Evolutionary conservation across 2,329 filamentous ascomycete genomes (phyloP).

Genomic region (Fusarium mexicanum): DNA sequence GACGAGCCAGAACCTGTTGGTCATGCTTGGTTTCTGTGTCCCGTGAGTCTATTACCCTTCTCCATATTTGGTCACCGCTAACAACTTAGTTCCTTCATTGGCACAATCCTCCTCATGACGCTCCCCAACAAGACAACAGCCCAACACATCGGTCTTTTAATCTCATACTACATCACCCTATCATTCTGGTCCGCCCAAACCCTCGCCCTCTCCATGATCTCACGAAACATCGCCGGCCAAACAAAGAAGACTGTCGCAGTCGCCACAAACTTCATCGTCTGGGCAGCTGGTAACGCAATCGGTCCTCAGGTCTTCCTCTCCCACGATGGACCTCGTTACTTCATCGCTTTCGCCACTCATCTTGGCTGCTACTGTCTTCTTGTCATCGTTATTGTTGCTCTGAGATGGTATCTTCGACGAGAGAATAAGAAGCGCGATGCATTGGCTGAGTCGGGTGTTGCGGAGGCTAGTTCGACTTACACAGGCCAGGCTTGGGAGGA

Average conservation of each 20-base stretch:
- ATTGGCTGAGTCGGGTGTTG: slow-evolving; percentile 53
- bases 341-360: slow-evolving; percentile 75
- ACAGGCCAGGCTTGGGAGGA: slow-evolving; percentile 67
- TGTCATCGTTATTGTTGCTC: slow-evolving; percentile 64
- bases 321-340: slow-evolving; percentile 64
- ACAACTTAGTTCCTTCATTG: slow-evolving; percentile 61
- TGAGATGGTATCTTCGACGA: slow-evolving; percentile 66
- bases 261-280: slow-evolving; percentile 75
- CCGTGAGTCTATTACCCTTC: slow-evolving; percentile 54
- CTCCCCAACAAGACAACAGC: background rate
- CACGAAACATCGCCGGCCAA: slow-evolving; percentile 75
- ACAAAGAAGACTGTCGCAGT: slow-evolving; percentile 77
- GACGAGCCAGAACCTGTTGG: slow-evolving; percentile 72
- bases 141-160: slow-evolving; percentile 67
- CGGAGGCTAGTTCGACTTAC: slow-evolving; percentile 49
- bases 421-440: slow-evolving; percentile 69
- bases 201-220: slow-evolving; percentile 72
- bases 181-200: slow-evolving; percentile 82
- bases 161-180: slow-evolving; percentile 79
- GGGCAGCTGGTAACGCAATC: slow-evolving; percentile 74
- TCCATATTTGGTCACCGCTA: background rate
- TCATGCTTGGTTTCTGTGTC: slow-evolving; percentile 73
- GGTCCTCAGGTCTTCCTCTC: slow-evolving; percentile 48
- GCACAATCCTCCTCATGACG: slow-evolving; percentile 75
- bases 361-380: slow-evolving; percentile 73